Evolutionary conservation across 179 eudicot species (phyloP).

Genomic region (Silene vulgaris): DNA sequence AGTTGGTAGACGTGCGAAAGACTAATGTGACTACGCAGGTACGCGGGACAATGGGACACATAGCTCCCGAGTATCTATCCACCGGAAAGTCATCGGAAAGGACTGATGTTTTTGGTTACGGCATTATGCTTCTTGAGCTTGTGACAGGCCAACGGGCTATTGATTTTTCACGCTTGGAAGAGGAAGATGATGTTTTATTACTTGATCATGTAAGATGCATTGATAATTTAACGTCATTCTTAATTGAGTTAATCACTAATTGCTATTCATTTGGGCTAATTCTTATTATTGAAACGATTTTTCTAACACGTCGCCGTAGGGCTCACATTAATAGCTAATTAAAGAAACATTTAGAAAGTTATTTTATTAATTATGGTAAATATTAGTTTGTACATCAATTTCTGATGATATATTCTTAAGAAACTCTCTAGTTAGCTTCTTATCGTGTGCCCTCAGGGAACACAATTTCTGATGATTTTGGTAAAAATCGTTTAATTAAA

Average conservation of each 20-base stretch:
- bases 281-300: no score
- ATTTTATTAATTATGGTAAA: no score
- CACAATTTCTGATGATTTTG: no score
- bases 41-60: constrained; percentile 99
- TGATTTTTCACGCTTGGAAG: constrained; percentile 89
- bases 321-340: no score
- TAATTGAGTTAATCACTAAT: neutral
- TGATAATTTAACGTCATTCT: neutral
- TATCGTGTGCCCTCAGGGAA: no score
- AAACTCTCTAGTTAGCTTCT: no score
- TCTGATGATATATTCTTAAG: no score
- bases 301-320: no score
- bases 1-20: constrained; percentile 82
- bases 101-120: constrained; percentile 94
- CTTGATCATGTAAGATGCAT: constrained; percentile 80
- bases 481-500: no score
- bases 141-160: constrained; percentile 93
- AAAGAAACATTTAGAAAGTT: no score
- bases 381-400: no score
- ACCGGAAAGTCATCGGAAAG: constrained; percentile 92
- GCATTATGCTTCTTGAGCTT: constrained; percentile 87
- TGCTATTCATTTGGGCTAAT: no score
- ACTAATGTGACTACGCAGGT: constrained; percentile 94
- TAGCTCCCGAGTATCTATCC: constrained; percentile 92
- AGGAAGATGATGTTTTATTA: constrained; percentile 89